Evolutionary conservation across 148 eudicot genomes (phyloP).

Genomic region (Rhododendron vialii): DNA sequence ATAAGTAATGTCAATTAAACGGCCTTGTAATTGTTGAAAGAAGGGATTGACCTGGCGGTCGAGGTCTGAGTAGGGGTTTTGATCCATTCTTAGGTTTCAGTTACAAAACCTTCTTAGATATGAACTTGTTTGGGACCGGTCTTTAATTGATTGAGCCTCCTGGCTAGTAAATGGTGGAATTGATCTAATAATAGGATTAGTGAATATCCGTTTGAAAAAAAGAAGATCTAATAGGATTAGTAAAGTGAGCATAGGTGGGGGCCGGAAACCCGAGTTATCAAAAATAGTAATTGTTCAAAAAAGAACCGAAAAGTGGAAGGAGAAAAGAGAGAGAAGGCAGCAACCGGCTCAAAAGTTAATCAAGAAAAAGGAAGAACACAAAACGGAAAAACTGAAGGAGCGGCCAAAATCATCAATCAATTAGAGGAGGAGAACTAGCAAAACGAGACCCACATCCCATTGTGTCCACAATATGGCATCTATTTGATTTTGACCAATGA

Average conservation of each 20-base stretch:
- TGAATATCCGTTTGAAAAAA: no score
- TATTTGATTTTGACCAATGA: background rate
- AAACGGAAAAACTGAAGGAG: background rate
- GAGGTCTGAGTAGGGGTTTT: no score
- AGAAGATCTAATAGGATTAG: no score
- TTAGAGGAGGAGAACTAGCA: background rate
- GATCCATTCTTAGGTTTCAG: no score
- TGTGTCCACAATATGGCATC: background rate
- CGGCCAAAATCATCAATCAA: background rate
- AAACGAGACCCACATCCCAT: background rate
- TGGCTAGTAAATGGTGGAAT: no score
- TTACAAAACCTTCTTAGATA: no score
- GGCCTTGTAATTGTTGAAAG: background rate
- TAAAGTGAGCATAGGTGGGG: no score
- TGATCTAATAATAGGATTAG: no score
- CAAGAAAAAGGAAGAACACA: background rate
- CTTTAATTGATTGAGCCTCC: no score
- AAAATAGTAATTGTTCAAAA: background rate
- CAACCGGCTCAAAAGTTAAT: background rate
- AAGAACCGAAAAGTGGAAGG: background rate
- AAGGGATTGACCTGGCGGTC: background rate
- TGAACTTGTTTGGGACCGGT: no score
- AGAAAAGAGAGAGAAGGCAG: background rate
- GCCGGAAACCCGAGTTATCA: no score
- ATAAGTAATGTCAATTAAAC: background rate